phyloP scores from a whole-genome alignment of 352 stramenopile genomes.

The Halophytophthora polymorphica region DNA sequence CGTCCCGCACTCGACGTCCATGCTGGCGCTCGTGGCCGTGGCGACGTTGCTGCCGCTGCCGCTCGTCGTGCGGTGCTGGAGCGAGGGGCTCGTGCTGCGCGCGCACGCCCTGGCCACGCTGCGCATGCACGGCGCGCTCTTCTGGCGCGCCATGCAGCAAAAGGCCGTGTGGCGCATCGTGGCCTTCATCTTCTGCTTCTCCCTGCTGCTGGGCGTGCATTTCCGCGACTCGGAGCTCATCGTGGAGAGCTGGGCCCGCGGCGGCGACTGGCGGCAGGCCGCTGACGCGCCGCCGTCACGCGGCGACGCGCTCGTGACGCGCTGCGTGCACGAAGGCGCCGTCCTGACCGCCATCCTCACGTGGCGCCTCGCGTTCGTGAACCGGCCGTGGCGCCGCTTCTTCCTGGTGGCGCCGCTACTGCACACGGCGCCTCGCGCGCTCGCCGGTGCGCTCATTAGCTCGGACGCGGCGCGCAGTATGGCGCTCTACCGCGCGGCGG shows the following conservation, averaged over 20 bases:
- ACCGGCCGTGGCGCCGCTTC: constrained; percentile 34
- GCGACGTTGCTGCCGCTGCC: constrained; percentile 28
- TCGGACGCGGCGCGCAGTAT: constrained; percentile 26
- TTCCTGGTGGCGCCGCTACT: constrained; percentile 25
- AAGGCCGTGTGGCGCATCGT: constrained; percentile 48
- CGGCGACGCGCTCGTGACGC: constrained; percentile 24
- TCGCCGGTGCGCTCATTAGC: constrained; percentile 21
- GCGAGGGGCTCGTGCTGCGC: constrained; percentile 22
- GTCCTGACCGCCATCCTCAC: constrained; percentile 21
- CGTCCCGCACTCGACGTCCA: background rate
- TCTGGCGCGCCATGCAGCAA: constrained; percentile 56
- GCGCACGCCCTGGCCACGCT: constrained; percentile 39
- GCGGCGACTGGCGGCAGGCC: too few species aligned
- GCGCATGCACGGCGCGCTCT: constrained; percentile 33
- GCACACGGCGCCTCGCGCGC: constrained; percentile 25
- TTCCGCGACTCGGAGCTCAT: constrained; percentile 26
- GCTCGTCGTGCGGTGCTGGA: constrained; percentile 33
- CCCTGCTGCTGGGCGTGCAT: constrained; percentile 33
- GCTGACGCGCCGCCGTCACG: too few species aligned
- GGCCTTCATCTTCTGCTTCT: constrained; percentile 40
- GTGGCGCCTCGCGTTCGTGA: constrained; percentile 45
- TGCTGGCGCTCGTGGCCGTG: constrained; percentile 30
- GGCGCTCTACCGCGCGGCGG: constrained; percentile 29
- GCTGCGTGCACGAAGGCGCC: constrained; percentile 18
- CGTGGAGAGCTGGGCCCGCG: constrained; percentile 26